Conservation (phyloP, 257 asterid genomes). For the Penstemon newberryi region DNA sequence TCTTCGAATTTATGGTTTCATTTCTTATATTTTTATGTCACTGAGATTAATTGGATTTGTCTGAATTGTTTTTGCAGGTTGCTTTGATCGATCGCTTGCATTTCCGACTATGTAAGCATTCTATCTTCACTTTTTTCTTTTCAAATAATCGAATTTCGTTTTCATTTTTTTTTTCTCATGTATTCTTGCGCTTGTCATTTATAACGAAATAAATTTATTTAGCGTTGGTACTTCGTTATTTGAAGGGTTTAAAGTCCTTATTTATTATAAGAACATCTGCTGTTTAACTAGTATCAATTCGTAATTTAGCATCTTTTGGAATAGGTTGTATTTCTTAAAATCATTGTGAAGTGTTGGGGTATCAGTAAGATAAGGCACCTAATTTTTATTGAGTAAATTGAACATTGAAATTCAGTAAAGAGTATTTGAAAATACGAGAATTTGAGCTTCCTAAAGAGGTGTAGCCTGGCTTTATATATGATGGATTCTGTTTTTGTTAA, state of each 20-base stretch:
- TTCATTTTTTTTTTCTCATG: not conserved
- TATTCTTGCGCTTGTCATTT: not conserved
- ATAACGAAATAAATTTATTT: too few species aligned
- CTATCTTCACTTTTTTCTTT: not conserved
- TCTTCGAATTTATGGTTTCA: conserved; percentile 10
- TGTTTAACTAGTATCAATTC: not conserved
- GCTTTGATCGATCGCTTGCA: conserved; percentile 21
- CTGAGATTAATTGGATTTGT: conserved; percentile 22
- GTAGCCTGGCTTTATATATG: not conserved
- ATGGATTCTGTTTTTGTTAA: not conserved
- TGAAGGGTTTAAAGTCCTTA: too few species aligned
- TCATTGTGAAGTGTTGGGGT: not conserved
- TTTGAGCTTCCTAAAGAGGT: conserved; percentile 5
- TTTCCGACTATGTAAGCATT: conserved; percentile 32
- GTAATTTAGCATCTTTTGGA: conserved; percentile 15
- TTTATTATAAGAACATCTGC: not conserved
- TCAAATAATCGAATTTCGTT: not conserved
- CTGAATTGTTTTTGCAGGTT: conserved; percentile 29
- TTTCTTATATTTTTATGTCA: not conserved
- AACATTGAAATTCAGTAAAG: conserved; percentile 5
- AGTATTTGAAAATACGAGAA: not conserved
- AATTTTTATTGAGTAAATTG: not conserved
- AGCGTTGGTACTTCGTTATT: too few species aligned
- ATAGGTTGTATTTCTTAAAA: not conserved
- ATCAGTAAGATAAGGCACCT: not conserved